Evolutionary conservation across 441 rosid genomes (phyloP).

Genomic region (Theobroma grandiflorum): DNA sequence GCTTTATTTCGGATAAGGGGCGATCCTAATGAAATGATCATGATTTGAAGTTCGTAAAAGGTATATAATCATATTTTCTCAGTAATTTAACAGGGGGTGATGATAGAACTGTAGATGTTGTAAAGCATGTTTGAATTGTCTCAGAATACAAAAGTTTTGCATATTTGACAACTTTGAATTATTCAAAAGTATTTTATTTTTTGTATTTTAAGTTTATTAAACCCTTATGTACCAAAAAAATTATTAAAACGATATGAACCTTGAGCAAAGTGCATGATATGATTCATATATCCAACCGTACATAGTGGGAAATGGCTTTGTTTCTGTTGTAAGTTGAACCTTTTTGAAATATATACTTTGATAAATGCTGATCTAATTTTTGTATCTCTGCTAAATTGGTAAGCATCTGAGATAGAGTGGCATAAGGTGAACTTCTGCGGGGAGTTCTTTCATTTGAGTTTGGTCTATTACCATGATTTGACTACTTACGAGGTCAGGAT

Average conservation of each 20-base stretch:
- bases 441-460: background rate
- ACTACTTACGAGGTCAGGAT: slow-evolving; percentile 32
- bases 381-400: background rate
- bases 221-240: background rate
- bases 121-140: background rate
- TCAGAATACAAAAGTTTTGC: background rate
- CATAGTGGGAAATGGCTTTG: background rate
- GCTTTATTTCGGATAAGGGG: background rate
- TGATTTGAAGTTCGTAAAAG: background rate
- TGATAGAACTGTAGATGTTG: background rate
- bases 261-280: background rate
- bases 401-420: background rate
- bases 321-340: background rate
- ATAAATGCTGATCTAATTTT: no score
- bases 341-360: background rate
- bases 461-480: slow-evolving; percentile 11
- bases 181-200: background rate
- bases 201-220: background rate
- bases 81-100: background rate
- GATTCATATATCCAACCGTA: background rate
- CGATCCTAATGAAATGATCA: background rate
- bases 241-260: background rate
- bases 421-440: background rate
- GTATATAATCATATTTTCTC: background rate
- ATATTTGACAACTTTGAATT: background rate